A percentile compares a stretch with the other conserved stretches of the same genome.
Evolutionary conservation across 2,329 filamentous ascomycete species (phyloP).

Genomic region (Curvularia hawaiiensis): DNA sequence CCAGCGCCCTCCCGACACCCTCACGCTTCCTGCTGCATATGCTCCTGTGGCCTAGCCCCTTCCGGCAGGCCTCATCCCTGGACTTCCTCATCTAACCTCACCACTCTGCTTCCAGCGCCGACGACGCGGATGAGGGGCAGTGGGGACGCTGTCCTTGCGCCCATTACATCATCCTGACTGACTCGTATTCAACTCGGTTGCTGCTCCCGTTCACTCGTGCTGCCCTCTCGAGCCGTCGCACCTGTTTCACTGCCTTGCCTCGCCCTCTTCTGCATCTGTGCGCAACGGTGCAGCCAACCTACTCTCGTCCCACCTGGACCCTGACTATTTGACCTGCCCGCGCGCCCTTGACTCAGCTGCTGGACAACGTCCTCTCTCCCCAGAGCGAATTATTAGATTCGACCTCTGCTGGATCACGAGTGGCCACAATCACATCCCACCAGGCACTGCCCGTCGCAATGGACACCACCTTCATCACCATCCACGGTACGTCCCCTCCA

Average conservation of each 20-base stretch:
- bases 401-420: constrained; percentile 32
- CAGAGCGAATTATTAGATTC: constrained; percentile 48
- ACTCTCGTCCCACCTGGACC: constrained; percentile 29
- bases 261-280: constrained; percentile 27
- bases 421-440: constrained; percentile 18
- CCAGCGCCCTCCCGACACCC: constrained; percentile 4
- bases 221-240: constrained; percentile 20
- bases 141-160: background rate
- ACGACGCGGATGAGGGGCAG: constrained; percentile 2
- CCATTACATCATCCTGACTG: constrained; percentile 16
- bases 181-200: constrained; percentile 7
- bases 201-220: constrained; percentile 17
- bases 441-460: constrained; percentile 28
- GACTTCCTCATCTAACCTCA: constrained; percentile 1
- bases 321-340: constrained; percentile 27
- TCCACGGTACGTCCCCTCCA: constrained; percentile 69
- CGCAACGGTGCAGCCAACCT: constrained; percentile 22
- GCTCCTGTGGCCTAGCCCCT: constrained; percentile 6
- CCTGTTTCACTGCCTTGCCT: constrained; percentile 8
- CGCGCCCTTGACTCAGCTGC: constrained; percentile 16
- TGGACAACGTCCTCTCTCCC: constrained; percentile 23
- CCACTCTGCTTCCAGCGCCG: background rate
- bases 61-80: constrained; percentile 4
- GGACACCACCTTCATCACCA: constrained; percentile 91
- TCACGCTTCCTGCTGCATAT: constrained; percentile 1